Conservation (phyloP, 495 filamentous ascomycete species). For the Aspergillus biplanus region DNA sequence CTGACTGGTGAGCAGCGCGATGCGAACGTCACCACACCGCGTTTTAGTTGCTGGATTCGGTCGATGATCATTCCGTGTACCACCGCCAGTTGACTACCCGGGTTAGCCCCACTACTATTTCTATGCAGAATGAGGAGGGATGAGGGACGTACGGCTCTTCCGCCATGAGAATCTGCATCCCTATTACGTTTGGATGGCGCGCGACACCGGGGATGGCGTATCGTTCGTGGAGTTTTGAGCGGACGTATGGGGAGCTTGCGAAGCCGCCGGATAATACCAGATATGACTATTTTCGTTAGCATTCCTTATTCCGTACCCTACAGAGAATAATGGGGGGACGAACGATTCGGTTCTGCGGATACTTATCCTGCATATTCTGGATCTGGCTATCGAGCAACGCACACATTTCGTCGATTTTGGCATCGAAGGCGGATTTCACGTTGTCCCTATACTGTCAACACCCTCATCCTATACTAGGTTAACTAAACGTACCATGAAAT, state of each 20-base stretch:
- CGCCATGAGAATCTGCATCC: constrained; percentile 50
- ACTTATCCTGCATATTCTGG: constrained; percentile 47
- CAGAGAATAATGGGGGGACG: no score
- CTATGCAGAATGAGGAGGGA: neutral
- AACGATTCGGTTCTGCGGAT: constrained; percentile 52
- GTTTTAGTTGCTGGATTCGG: constrained; percentile 53
- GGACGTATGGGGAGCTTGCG: constrained; percentile 66
- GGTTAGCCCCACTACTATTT: neutral
- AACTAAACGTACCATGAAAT: constrained; percentile 32
- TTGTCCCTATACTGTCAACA: constrained; percentile 6
- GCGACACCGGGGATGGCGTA: constrained; percentile 33
- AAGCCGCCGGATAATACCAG: constrained; percentile 67
- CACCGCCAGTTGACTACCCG: constrained; percentile 56
- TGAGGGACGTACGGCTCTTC: constrained; percentile 49
- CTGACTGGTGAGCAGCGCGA: constrained; percentile 57
- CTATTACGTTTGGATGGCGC: constrained; percentile 39
- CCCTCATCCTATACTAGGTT: neutral
- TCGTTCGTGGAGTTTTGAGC: constrained; percentile 43
- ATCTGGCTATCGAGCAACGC: constrained; percentile 58
- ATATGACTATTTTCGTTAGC: constrained; percentile 26
- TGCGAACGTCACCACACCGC: constrained; percentile 44
- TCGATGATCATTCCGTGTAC: constrained; percentile 59
- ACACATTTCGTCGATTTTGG: constrained; percentile 57
- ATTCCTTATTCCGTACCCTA: neutral
- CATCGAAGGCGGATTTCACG: constrained; percentile 48